Base-by-base conservation (phyloP, 2,329 filamentous ascomycete genomes). In the Mollisia scopiformis region DNA sequence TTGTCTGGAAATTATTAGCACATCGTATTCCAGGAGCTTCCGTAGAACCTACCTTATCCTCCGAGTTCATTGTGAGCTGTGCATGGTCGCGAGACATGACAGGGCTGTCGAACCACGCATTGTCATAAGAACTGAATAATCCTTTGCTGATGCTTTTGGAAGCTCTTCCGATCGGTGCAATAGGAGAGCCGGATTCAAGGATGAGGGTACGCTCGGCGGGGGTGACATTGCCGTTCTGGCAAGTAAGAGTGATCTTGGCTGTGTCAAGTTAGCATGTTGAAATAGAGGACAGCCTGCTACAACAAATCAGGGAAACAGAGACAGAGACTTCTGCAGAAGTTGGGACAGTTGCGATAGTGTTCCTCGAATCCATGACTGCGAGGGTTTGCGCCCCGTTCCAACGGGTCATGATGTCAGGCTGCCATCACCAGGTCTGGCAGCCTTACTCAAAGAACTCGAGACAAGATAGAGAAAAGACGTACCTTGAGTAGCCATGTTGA, bases 41-140 rank as follows among this genome's bases (percentile, higher is more conserved):
- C 49, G 49, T 14, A 33, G 46, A 21, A 58, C 75, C 60, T 74
- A 84, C 84, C 72, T 80, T 77, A 6, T 72, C 68, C 2, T 78
- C 72, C 10, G 78, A 67, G 52, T 82, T 75, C 4, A 82, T 77
- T 16, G 70, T 66, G 4, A 88, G 69, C 46, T 82, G 75, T 16
- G 89, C 90, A 74, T 92, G 89, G 11, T 84, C 73, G 47, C 89
- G 81, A 25, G 88, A 91, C 79, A 92, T 88, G 35, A 92, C 88
- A 0, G 88, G 85, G 59, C 85, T 89, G 65, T 91, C 84, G 61
- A 91, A 89, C 80, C 81, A 91, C 16, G 80, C 85, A 73, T 92
- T 92, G 66, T 82, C 74, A 5, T 67, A 37, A 62, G 75, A 71
- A 67, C 79, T 72, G 66, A 77, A 54, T 39, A 79, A 76, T 10